Conservation (phyloP, 1,284 basidiomycete species). For the Xerocomus subilludens region DNA sequence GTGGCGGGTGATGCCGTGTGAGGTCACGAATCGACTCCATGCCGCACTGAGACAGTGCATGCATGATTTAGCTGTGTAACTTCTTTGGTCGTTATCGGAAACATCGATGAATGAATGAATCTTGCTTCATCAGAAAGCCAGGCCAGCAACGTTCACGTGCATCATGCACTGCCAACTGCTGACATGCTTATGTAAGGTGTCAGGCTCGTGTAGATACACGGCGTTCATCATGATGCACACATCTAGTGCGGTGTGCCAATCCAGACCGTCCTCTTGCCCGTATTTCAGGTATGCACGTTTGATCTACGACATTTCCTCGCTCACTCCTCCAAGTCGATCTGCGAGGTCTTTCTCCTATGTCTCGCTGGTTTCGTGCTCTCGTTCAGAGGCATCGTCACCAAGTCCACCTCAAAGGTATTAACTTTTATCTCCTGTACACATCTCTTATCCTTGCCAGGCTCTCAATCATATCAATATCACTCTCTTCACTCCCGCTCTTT, state of each 20-base stretch:
- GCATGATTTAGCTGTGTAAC: too few species aligned
- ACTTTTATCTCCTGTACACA: constrained; percentile 4
- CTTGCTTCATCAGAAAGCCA: too few species aligned
- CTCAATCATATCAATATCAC: constrained; percentile 85
- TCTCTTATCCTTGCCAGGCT: constrained; percentile 61
- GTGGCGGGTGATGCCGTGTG: too few species aligned
- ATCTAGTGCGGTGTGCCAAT: constrained; percentile 25
- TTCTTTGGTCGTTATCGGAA: too few species aligned
- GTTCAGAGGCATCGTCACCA: constrained; percentile 83
- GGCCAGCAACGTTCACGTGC: too few species aligned
- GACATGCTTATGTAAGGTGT: too few species aligned
- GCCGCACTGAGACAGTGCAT: too few species aligned
- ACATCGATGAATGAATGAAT: too few species aligned
- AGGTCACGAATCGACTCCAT: too few species aligned
- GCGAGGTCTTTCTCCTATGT: constrained; percentile 90
- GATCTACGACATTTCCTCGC: neutral
- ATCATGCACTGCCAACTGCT: too few species aligned
- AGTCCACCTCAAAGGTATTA: constrained; percentile 84
- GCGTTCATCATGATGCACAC: constrained; percentile 7
- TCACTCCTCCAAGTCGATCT: constrained; percentile 73
- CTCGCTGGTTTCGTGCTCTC: constrained; percentile 89
- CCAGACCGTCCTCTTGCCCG: constrained; percentile 41
- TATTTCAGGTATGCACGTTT: constrained; percentile 41
- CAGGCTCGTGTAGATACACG: too few species aligned
- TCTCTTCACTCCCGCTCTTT: constrained; percentile 90